phyloP scores from a whole-genome alignment of 2,329 filamentous ascomycete species.

The Ploettnerulaceae sp. region DNA sequence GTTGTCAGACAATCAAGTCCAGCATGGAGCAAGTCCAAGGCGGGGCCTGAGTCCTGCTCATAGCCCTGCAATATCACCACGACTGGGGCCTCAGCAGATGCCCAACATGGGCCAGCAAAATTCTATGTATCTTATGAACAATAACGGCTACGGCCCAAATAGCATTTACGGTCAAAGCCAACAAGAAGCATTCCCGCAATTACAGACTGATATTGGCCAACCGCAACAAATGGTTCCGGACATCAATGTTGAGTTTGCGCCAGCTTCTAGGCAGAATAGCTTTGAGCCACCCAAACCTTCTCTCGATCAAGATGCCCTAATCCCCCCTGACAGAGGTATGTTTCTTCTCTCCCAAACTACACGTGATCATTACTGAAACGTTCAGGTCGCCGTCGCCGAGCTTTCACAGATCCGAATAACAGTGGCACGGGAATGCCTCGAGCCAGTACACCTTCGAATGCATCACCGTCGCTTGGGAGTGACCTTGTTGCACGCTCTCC shows the following conservation, averaged over 20 bases:
- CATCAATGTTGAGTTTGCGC: constrained; percentile 91
- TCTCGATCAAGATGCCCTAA: constrained; percentile 71
- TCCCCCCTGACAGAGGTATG: constrained; percentile 69
- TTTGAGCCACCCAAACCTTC: constrained; percentile 62
- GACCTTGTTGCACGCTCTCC: constrained; percentile 44
- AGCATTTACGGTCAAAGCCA: constrained; percentile 46
- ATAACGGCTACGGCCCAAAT: constrained; percentile 44
- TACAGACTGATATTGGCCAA: constrained; percentile 58
- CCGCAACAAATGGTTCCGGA: constrained; percentile 78
- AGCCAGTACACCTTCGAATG: constrained; percentile 45
- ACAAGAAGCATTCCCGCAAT: constrained; percentile 44
- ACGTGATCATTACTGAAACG: constrained; percentile 19
- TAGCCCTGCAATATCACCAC: constrained; percentile 61
- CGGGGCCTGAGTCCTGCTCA: constrained; percentile 78
- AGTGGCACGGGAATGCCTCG: constrained; percentile 40
- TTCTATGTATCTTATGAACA: constrained; percentile 42
- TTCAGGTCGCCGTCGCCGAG: constrained; percentile 34
- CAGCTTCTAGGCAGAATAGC: constrained; percentile 60
- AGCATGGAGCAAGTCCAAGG: constrained; percentile 53
- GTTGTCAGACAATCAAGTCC: constrained; percentile 60
- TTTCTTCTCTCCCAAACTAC: constrained; percentile 3
- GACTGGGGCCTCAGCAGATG: constrained; percentile 53
- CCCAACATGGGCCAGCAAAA: constrained; percentile 46
- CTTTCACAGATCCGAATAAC: constrained; percentile 34
- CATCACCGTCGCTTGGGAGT: constrained; percentile 51